Percentiles rank a stretch among this genome's conserved stretches.
Conservation (phyloP, 106 monocot genomes). For the Dactylorhiza incarnata region DNA sequence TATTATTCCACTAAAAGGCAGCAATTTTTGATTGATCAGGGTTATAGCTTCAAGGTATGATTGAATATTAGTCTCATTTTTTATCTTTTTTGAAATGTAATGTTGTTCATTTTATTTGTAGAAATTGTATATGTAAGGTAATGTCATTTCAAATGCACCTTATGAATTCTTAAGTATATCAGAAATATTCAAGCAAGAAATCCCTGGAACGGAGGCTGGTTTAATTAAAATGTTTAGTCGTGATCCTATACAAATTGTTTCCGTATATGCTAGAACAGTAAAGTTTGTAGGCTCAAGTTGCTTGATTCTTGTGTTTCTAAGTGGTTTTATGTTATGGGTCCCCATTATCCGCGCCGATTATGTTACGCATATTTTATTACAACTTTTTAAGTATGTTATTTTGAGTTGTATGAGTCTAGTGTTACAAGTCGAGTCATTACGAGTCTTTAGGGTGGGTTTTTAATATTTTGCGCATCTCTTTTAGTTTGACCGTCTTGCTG, state of each 20-base stretch:
- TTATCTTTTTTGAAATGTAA: not conserved
- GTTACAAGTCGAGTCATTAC: no score
- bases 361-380: no score
- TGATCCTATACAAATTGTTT: not conserved
- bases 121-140: not conserved
- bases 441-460: no score
- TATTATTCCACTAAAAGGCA: conserved; percentile 99
- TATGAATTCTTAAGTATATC: not conserved
- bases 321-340: not conserved
- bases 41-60: conserved; percentile 93
- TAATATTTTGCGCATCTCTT: no score
- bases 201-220: not conserved
- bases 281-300: not conserved
- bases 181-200: not conserved
- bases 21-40: conserved; percentile 97
- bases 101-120: not conserved
- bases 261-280: not conserved
- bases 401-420: no score
- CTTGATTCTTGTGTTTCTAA: not conserved
- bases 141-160: not conserved
- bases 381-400: no score
- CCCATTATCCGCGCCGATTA: no score
- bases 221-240: not conserved
- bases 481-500: no score
- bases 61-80: no score